Evolutionary conservation across 2,329 filamentous ascomycete species (phyloP), one percentile per base, ranked within the genome.

Genomic region (Aureobasidium sp.): DNA sequence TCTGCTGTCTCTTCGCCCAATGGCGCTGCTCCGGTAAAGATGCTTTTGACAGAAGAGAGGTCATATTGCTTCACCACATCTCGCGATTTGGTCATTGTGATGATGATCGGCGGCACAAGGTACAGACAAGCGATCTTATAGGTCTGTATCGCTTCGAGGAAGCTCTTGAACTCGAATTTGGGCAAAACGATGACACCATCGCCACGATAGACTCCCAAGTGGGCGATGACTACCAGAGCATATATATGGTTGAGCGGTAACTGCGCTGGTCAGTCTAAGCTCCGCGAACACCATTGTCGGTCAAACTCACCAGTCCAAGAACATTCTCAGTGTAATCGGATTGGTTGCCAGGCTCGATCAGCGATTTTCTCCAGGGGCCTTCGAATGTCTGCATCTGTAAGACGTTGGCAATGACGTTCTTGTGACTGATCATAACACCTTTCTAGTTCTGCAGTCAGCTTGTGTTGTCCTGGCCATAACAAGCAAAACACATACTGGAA

Each of bases 191-290:
- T 79, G 10, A 87, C 79, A 62, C 86, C 84, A 66, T 94, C 90
- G 10, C 90, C 90, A 44, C 87, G 82, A 70, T 86, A 93, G 2
- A 84, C 77, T 30, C 81, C 81, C 1, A 78, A 74, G 71, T 90
- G 86, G 45, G 83, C 85, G 63, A 91, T 83, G 16, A 91, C 83
- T 5, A 91, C 83, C 39, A 94, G 76, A 4, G 84, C 85, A 72
- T 93, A 95, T 65, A 94, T 94, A 69, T 95, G 90, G 66, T 87
- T 91, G 69, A 91, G 84, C 0, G 89, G 89, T 0, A 93, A 77
- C 45, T 59, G 39, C 5, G 9, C 30, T 25, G 21, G 25, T 50
- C 36, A 59, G 57, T 42, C 2, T 16, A 2, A 5, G 7, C 21
- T 21, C 32, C 15, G 13, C 36, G 13, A 25, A 50, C 4, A 5